Base-by-base conservation (phyloP, 2,329 filamentous ascomycete genomes). In the Leptographium wingfieldii region DNA sequence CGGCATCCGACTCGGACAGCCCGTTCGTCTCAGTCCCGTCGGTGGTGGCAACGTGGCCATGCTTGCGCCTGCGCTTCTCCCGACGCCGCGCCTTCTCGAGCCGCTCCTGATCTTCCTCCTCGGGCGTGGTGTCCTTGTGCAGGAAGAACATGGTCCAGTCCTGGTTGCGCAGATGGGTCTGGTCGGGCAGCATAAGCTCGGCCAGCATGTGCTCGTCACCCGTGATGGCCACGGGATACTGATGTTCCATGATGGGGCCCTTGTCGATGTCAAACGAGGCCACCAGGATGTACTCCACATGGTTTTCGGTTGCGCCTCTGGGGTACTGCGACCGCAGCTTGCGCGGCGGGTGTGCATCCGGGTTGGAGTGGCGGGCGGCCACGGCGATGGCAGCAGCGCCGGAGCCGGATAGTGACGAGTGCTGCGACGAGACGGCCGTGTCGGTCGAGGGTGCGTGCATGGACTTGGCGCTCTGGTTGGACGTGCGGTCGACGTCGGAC, bases 81-180 rank as follows among this genome's bases (percentile, higher is more conserved):
- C 71, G 77, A 67, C 80, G 74, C 65, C 78, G 77, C 67, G 79
- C 75, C 65, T 81, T 85, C 48, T 77, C 77, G 59, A 76, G 77
- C 62, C 78, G 77, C 66, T 90, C 87, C 60, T 85, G 82, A 35
- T 91, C 88, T 62, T 95, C 92, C 60, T 92, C 88, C 62, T 89
- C 86, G 57, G 87, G 84, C 62, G 84, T 92, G 3, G 86, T 89
- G 71, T 99, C 94, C 72, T 97, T 97, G 75, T 99, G 94, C 60
- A 99, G 72, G 71, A 99, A 99, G 76, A 99, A 99, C 59, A 97
- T 96, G 51, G 94, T 99, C 94, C 94, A 99, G 72, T 99, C 94
- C 73, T 97, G 92, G 69, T 88, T 92, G 48, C 94, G 84, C 63
- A 94, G 85, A 74, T 99, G 94, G 27, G 92, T 91, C 73, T 97